A percentile compares a stretch with the other conserved stretches of the same genome.
Conservation (phyloP, 1,284 basidiomycete species). For the Ustilago shanxiensis region DNA sequence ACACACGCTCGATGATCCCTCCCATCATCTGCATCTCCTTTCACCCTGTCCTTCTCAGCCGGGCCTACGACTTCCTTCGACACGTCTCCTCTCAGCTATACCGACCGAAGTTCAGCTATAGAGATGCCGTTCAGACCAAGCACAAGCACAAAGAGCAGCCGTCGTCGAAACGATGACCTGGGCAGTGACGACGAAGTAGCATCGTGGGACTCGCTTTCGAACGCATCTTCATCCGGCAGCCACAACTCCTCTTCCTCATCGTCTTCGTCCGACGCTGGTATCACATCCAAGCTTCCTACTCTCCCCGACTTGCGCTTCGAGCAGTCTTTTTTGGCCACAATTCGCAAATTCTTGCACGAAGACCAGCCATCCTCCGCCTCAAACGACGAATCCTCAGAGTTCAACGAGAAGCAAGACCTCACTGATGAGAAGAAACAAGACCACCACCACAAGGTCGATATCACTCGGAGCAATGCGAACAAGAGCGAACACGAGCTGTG, state of each 20-base stretch:
- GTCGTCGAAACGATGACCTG: neutral
- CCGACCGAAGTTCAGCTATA: neutral
- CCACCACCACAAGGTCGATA: constrained; percentile 31
- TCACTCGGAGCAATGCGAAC: constrained; percentile 22
- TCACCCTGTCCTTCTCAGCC: neutral
- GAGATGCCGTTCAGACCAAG: constrained; percentile 6
- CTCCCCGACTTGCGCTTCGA: constrained; percentile 64
- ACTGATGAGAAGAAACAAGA: constrained; percentile 13
- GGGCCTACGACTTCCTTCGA: too few relatives aligned
- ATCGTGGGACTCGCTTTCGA: constrained; percentile 15
- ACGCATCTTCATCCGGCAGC: constrained; percentile 11
- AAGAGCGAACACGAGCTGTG: constrained; percentile 52
- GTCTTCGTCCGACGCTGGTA: neutral
- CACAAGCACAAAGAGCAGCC: neutral
- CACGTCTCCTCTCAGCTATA: too few relatives aligned
- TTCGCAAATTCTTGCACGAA: constrained; percentile 57
- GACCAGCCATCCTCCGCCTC: constrained; percentile 10
- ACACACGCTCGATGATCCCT: neutral
- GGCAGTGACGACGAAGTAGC: constrained; percentile 12
- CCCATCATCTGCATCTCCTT: neutral
- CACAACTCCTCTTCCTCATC: constrained; percentile 18
- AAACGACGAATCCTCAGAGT: neutral
- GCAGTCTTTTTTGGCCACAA: constrained; percentile 61
- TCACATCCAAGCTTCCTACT: constrained; percentile 24
- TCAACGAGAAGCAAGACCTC: constrained; percentile 6